Percentiles rank a stretch among this genome's conserved stretches.
Evolutionary conservation across 106 monocot species (phyloP).

Genomic region (Xerophyta viscosa): DNA sequence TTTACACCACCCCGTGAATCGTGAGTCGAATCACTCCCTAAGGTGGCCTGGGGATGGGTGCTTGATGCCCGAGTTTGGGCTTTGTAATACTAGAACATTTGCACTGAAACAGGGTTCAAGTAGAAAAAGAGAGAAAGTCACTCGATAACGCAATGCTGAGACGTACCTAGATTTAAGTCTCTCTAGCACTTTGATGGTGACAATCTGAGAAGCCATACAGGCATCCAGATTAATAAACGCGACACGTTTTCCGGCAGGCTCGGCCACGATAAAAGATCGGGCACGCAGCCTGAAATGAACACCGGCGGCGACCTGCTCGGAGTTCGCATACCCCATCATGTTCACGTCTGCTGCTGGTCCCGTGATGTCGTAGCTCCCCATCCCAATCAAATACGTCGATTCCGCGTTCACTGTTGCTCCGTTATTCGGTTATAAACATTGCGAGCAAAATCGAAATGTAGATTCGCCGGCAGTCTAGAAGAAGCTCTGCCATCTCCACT

Average conservation of each 20-base stretch:
- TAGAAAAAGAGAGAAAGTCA: no score
- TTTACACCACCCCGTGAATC: no score
- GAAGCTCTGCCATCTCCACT: no score
- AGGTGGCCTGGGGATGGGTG: no score
- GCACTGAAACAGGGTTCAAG: no score
- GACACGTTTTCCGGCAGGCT: constrained; percentile 9
- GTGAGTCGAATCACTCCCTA: no score
- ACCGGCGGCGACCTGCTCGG: constrained; percentile 1
- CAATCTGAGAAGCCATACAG: constrained; percentile 9
- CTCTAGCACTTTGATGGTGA: constrained; percentile 9
- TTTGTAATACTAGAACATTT: no score
- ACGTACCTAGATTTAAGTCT: constrained; percentile 2
- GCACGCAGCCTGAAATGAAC: constrained; percentile 8
- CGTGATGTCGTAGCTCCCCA: constrained; percentile 10
- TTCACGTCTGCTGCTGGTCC: constrained; percentile 9
- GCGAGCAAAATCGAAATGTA: no score
- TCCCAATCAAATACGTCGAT: constrained; percentile 7
- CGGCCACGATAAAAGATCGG: constrained; percentile 4
- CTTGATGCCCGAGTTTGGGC: no score
- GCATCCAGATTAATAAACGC: constrained; percentile 9
- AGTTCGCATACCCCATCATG: constrained; percentile 6
- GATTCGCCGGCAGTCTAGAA: no score
- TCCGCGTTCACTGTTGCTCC: no score
- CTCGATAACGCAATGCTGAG: not conserved
- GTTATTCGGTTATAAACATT: no score